phyloP scores from a whole-genome alignment of 441 rosid species.

The Metrosideros polymorpha region DNA sequence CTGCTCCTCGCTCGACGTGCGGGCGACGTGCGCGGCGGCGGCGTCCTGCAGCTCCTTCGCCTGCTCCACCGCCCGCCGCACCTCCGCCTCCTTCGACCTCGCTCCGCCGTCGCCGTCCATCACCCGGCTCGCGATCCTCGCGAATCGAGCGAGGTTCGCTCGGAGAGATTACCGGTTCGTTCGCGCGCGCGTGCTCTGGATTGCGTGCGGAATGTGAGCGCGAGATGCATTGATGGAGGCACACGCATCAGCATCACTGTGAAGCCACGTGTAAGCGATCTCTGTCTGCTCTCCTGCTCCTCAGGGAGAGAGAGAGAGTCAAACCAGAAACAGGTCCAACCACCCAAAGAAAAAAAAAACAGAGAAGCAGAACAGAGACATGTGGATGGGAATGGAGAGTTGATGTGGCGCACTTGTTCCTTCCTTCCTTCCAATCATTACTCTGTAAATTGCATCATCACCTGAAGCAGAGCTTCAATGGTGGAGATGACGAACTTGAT shows the following conservation, averaged over 20 bases:
- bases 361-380: not conserved
- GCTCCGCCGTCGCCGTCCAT: not conserved
- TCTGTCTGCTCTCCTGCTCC: too few species aligned
- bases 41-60: conserved; percentile 9
- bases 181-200: not conserved
- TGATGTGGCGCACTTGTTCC: not conserved
- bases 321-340: not conserved
- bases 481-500: not conserved
- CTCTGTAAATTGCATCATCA: not conserved
- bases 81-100: not conserved
- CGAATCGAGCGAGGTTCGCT: not conserved
- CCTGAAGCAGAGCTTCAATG: not conserved
- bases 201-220: not conserved
- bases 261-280: not conserved
- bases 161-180: not conserved
- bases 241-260: not conserved
- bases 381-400: not conserved
- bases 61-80: conserved; percentile 4
- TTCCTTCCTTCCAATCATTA: not conserved
- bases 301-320: not conserved
- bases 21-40: not conserved
- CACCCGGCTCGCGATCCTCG: not conserved
- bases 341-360: not conserved
- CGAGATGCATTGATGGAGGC: not conserved
- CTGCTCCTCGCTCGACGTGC: conserved; percentile 1